A percentile compares a stretch with the other conserved stretches of the same genome.
Conservation (phyloP, 208 protist genomes). For the Leishmania gerbilli region DNA sequence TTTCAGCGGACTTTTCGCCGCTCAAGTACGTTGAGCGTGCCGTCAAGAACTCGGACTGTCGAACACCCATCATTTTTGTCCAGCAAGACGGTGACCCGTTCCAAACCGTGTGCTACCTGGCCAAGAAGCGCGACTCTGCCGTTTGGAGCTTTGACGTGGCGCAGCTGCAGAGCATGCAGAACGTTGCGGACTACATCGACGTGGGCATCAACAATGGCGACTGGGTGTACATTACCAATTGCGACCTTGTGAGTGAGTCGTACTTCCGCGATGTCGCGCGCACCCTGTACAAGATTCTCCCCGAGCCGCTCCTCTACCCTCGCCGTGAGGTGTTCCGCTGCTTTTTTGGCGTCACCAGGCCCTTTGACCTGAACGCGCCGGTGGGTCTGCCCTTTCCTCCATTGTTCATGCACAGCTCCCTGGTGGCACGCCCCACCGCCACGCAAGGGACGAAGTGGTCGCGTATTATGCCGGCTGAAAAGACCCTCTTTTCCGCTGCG, state of each 20-base stretch:
- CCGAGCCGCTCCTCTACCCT: conserved; percentile 79
- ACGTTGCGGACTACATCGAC: conserved; percentile 89
- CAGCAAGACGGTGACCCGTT: conserved; percentile 85
- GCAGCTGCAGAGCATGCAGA: conserved; percentile 54
- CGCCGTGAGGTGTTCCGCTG: conserved; percentile 85
- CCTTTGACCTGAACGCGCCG: conserved; percentile 70
- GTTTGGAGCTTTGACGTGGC: conserved; percentile 86
- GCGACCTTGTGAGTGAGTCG: conserved; percentile 51
- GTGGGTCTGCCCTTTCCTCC: conserved; percentile 66
- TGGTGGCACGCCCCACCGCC: conserved; percentile 53
- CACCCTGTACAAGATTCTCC: conserved; percentile 66
- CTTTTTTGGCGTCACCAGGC: conserved; percentile 66
- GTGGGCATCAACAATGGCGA: conserved; percentile 89
- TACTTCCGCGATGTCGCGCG: conserved; percentile 79
- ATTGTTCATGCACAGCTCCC: conserved; percentile 72
- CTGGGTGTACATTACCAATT: conserved; percentile 89
- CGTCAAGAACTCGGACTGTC: conserved; percentile 85
- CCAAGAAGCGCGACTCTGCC: conserved; percentile 52
- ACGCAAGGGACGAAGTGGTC: conserved; percentile 60
- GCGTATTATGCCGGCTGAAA: conserved; percentile 54
- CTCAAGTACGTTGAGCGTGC: conserved; percentile 66
- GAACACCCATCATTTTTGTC: conserved; percentile 83
- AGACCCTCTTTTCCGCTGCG: conserved; percentile 41
- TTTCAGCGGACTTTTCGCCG: conserved; percentile 49
- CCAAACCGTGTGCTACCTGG: conserved; percentile 66